phyloP scores from a whole-genome alignment of 352 stramenopile species.

The Phytophthora megakarya region DNA sequence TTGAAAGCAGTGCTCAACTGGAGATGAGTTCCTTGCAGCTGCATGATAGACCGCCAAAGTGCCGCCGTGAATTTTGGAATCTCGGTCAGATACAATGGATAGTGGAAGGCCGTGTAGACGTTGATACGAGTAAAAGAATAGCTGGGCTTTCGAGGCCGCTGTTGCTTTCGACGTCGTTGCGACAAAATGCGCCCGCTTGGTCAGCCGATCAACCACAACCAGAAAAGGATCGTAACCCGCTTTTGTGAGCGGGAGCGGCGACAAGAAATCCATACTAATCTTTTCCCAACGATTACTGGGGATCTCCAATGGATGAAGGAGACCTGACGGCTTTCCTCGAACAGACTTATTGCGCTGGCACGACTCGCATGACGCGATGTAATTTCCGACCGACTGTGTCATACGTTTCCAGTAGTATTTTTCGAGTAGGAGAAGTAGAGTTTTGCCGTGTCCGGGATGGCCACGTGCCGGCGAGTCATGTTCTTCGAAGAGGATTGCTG shows the following conservation, averaged over 20 bases:
- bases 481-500: no score
- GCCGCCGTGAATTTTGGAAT: slow-evolving; percentile 8
- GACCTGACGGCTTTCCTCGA: background rate
- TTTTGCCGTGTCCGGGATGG: no score
- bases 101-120: background rate
- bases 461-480: no score
- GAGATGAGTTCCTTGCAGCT: background rate
- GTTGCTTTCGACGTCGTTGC: background rate
- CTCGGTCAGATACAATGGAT: slow-evolving; percentile 5
- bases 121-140: slow-evolving; percentile 11
- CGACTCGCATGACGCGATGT: slow-evolving; percentile 22
- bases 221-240: slow-evolving; percentile 8
- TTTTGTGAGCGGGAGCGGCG: background rate
- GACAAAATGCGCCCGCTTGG: slow-evolving; percentile 19
- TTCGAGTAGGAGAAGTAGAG: no score
- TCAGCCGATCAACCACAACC: slow-evolving; percentile 15
- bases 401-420: no score
- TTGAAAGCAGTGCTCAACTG: slow-evolving; percentile 17
- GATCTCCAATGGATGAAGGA: slow-evolving; percentile 17
- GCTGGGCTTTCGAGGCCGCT: background rate
- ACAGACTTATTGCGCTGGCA: slow-evolving; percentile 19
- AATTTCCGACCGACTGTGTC: no score
- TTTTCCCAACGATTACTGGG: slow-evolving; percentile 1
- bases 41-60: slow-evolving; percentile 4
- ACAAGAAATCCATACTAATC: slow-evolving; percentile 28